Evolutionary conservation across 345 rosid genomes (phyloP).

Genomic region (Eucalyptus cladocalyx): DNA sequence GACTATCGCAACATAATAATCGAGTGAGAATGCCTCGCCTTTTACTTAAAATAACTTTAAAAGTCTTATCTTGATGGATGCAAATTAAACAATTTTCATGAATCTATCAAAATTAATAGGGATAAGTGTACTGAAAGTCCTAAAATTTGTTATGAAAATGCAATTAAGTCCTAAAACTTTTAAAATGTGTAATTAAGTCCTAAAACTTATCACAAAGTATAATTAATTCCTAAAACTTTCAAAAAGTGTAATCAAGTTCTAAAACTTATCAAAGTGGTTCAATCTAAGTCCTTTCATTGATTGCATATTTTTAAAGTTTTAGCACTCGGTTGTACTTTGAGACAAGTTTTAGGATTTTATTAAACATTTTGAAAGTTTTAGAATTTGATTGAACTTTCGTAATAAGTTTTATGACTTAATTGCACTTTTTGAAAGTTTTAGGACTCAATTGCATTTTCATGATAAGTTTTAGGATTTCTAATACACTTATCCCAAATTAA

Average conservation of each 20-base stretch:
- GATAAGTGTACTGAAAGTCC: no score
- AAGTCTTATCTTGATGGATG: not conserved
- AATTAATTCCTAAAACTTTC: rapidly evolving
- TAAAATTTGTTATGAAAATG: no score
- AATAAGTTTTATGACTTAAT: no score
- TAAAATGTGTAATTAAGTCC: rapidly evolving
- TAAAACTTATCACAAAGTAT: no score
- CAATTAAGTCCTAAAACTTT: no score
- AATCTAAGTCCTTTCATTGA: no score
- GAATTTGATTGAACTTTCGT: rapidly evolving
- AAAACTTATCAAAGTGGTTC: no score
- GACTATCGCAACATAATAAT: no score
- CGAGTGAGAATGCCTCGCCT: not conserved
- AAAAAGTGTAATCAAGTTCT: no score
- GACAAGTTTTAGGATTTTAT: rapidly evolving
- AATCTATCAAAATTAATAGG: not conserved
- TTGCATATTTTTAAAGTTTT: rapidly evolving
- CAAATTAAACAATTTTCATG: not conserved
- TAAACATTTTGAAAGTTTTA: rapidly evolving
- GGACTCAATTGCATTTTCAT: rapidly evolving
- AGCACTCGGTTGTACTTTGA: rapidly evolving
- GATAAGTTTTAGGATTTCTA: no score
- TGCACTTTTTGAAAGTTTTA: no score
- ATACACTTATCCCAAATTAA: not conserved
- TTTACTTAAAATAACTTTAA: not conserved